These are phyloP conservation scores for Punctularia strigosozonata DNA, from an alignment of 768 basidiomycete species.

Conservation along the genomic window DNA sequence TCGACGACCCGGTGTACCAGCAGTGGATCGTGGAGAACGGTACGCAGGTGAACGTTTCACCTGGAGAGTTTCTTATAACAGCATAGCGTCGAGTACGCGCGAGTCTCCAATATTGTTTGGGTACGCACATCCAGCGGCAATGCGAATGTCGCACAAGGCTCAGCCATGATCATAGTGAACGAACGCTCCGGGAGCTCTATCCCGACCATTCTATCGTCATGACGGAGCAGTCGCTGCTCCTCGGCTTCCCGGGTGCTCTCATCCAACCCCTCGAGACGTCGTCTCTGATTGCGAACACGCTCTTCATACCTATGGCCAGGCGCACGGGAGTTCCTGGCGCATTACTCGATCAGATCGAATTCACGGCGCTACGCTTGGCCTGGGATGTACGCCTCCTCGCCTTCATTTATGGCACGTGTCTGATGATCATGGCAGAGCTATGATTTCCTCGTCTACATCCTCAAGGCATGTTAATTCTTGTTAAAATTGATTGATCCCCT, in stretches of 20 bases:
- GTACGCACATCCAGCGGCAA: constrained; percentile 22
- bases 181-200: constrained; percentile 45
- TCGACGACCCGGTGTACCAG: constrained; percentile 28
- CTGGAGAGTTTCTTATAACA: not conserved
- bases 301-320: constrained; percentile 38
- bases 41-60: constrained; percentile 11
- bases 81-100: constrained; percentile 41
- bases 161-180: constrained; percentile 14
- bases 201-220: constrained; percentile 50
- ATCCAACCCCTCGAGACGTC: constrained; percentile 33
- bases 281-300: constrained; percentile 35
- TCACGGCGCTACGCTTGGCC: constrained; percentile 40
- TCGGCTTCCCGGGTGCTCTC: constrained; percentile 38
- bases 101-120: constrained; percentile 31
- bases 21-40: constrained; percentile 45
- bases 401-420: not conserved
- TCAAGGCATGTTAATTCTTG: constrained; percentile 27
- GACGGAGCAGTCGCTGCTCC: constrained; percentile 34
- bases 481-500: constrained; percentile 18
- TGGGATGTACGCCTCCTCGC: constrained; percentile 40
- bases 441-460: constrained; percentile 43
- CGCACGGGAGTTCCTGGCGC: constrained; percentile 33
- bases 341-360: constrained; percentile 36
- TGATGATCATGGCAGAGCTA: constrained; percentile 26
- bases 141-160: not conserved